Evolutionary conservation across 2,329 filamentous ascomycete species (phyloP), one percentile per base, ranked within the genome.

Genomic region (Fusarium sp.): DNA sequence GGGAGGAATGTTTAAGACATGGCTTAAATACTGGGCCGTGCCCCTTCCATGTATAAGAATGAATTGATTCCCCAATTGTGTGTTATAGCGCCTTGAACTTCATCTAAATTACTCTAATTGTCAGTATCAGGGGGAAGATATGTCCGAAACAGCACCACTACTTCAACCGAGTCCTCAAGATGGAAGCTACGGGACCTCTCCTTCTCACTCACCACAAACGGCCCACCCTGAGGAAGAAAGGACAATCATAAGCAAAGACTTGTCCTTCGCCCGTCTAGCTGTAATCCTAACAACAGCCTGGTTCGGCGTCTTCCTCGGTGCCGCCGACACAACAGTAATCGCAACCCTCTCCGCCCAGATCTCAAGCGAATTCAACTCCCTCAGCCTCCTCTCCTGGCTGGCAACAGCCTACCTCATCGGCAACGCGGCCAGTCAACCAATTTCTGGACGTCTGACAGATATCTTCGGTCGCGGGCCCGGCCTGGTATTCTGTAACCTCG

Each of bases 341-440:
- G 92, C 92, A 8, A 96, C 93, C 0, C 84, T 96, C 1, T 90
- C 91, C 0, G 90, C 87, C 0, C 91, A 92, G 4, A 95, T 97
- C 64, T 91, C 91, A n/a, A 90, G 88, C 72, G 89, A 89, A 30
- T 95, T 96, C 80, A 84, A 89, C 62, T 94, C 91, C 2, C 86
- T 95, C 19, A 89, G 88, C 7, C 84, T 94, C 2, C 85, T 96
- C 42, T 93, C 92, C 1, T 96, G 93, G 93, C 87, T 96, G 6
- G 93, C 91, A 0, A 90, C 91, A 0, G 89, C 91, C 13, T 96
- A 95, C 76, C 84, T 95, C 5, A 93, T 96, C 68, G 90, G 92
- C 58, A 95, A 93, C 77, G 90, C 93, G 90, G 88, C 23, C 3
- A 61, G 61, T 14, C 61, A 64, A 12, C 61, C 73, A 91, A 95